Evolutionary conservation across 495 filamentous ascomycete species (phyloP).

Genomic region (Penicillium coprophilum): DNA sequence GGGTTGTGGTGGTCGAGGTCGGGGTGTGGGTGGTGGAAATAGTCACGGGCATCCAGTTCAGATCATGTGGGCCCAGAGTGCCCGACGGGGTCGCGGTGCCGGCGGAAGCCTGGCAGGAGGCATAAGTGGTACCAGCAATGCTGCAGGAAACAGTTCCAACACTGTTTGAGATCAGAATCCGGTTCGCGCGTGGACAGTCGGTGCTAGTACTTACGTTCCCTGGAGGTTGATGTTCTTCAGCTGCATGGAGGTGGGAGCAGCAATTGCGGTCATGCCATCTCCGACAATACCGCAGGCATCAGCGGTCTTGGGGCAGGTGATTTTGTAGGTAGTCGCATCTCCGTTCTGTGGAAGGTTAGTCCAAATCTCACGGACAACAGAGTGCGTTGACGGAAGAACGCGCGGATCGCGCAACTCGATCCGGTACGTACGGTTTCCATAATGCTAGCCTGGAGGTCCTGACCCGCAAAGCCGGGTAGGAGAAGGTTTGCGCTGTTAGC

Average conservation of each 20-base stretch:
- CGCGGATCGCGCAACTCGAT: not conserved
- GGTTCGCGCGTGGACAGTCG: not conserved
- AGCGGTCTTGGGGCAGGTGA: slow-evolving; percentile 27
- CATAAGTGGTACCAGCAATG: slow-evolving; percentile 32
- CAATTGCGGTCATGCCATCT: slow-evolving; percentile 28
- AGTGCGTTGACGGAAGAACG: not conserved
- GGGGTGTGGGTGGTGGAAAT: slow-evolving; percentile 27
- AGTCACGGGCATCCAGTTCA: slow-evolving; percentile 35
- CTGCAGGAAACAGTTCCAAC: slow-evolving; percentile 32
- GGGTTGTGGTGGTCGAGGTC: slow-evolving; percentile 26
- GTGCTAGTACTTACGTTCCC: slow-evolving; percentile 22
- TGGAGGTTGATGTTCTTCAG: slow-evolving; percentile 19
- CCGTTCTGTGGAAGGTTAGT: slow-evolving; percentile 16
- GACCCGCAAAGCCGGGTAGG: slow-evolving; percentile 30
- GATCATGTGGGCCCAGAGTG: slow-evolving; percentile 20
- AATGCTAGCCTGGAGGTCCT: slow-evolving; percentile 26
- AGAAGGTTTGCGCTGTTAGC: slow-evolving; percentile 35
- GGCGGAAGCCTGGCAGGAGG: slow-evolving; percentile 28
- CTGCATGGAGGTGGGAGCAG: slow-evolving; percentile 24
- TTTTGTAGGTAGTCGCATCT: slow-evolving; percentile 31
- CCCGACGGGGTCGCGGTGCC: slow-evolving; percentile 28
- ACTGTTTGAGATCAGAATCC: slow-evolving; percentile 19
- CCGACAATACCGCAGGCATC: slow-evolving; percentile 26
- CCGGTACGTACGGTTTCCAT: slow-evolving; percentile 25
- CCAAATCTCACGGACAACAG: not conserved